These are phyloP conservation scores for Penicillium steckii DNA, from an alignment of 495 filamentous ascomycete species.

Conservation along the genomic window DNA sequence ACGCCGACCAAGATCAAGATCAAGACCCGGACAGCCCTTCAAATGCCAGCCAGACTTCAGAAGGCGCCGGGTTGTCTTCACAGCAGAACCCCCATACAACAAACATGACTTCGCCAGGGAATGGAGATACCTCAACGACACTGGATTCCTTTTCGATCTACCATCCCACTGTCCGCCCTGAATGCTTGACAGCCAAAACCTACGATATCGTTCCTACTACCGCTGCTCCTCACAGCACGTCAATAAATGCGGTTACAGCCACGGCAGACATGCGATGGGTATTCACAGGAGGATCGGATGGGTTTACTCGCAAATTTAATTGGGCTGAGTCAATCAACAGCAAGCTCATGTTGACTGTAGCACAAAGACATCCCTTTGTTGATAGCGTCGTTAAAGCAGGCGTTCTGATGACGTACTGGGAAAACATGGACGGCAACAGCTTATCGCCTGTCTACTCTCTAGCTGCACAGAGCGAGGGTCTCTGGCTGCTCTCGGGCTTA, in stretches of 20 bases:
- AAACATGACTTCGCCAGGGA: constrained; percentile 31
- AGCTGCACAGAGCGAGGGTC: constrained; percentile 81
- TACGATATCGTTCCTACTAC: constrained; percentile 98
- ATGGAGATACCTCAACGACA: constrained; percentile 27
- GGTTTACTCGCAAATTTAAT: constrained; percentile 93
- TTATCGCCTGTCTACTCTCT: constrained; percentile 91
- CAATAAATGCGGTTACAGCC: constrained; percentile 87
- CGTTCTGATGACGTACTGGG: constrained; percentile 93
- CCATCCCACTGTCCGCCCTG: constrained; percentile 71
- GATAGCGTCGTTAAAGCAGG: constrained; percentile 96
- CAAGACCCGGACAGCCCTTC: constrained; percentile 57
- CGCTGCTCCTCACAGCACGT: constrained; percentile 92
- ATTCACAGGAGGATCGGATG: constrained; percentile 89
- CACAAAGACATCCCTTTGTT: constrained; percentile 94
- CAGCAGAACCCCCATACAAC: constrained; percentile 43
- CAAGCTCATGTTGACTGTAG: constrained; percentile 90
- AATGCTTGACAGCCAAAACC: constrained; percentile 74
- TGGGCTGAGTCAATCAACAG: constrained; percentile 94
- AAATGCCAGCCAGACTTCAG: constrained; percentile 47
- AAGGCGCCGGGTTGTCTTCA: constrained; percentile 32
- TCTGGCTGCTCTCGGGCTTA: constrained; percentile 88
- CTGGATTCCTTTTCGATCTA: constrained; percentile 37
- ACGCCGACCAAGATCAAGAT: constrained; percentile 57
- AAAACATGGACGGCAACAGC: constrained; percentile 64
- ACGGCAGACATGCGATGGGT: constrained; percentile 96